Conservation (phyloP, 306 rosid species). For the Vicia villosa region DNA sequence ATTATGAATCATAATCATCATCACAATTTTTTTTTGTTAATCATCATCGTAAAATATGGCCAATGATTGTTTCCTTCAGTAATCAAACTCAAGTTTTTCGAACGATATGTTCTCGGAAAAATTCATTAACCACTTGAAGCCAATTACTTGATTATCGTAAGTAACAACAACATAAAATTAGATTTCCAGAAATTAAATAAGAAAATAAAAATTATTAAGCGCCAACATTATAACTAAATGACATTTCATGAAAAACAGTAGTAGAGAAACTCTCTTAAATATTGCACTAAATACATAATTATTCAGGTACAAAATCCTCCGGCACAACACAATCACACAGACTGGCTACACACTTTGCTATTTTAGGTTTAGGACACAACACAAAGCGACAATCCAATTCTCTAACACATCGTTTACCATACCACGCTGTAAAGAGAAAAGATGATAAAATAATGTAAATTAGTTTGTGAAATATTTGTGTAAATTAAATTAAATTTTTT, state of each 20-base stretch:
- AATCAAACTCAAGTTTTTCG: too few species aligned
- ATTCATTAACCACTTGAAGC: too few species aligned
- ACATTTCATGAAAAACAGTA: background rate
- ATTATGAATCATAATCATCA: too few species aligned
- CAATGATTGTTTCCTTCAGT: too few species aligned
- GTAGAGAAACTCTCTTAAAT: background rate
- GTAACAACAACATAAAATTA: too few species aligned
- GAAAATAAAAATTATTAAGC: background rate
- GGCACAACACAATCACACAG: background rate
- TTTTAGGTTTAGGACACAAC: background rate
- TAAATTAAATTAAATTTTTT: background rate
- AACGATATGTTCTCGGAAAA: too few species aligned
- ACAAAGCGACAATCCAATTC: background rate
- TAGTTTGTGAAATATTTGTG: background rate
- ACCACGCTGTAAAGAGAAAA: background rate
- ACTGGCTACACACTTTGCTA: background rate
- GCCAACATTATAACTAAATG: background rate
- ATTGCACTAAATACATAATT: background rate
- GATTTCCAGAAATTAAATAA: background rate
- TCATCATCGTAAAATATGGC: background rate
- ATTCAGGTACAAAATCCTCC: too few species aligned
- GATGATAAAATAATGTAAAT: background rate
- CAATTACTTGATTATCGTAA: too few species aligned
- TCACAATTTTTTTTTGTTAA: background rate
- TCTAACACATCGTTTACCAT: background rate